phyloP scores from a whole-genome alignment of 2,329 filamentous ascomycete genomes.

The Bisporella sp. region DNA sequence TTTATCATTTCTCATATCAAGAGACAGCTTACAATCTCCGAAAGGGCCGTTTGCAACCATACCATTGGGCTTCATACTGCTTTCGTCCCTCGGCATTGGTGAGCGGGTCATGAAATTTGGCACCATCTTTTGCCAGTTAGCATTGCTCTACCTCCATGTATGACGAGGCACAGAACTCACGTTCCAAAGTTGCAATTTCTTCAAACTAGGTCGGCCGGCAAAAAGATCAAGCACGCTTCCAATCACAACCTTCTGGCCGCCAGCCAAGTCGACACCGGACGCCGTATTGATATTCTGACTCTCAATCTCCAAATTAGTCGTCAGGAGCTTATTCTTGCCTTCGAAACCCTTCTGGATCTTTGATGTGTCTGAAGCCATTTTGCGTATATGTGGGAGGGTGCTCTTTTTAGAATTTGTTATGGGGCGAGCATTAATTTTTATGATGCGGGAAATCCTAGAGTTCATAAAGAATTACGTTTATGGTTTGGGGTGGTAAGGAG shows the following conservation, averaged over 20 bases:
- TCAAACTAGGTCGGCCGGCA: constrained; percentile 49
- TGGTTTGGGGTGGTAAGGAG: too few species aligned
- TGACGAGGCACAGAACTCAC: not conserved
- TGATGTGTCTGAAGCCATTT: not conserved
- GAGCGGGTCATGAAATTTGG: constrained; percentile 50
- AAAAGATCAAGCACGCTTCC: constrained; percentile 57
- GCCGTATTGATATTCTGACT: constrained; percentile 47
- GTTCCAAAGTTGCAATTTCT: constrained; percentile 52
- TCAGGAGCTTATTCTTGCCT: not conserved
- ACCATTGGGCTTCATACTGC: constrained; percentile 43
- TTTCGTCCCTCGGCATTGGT: constrained; percentile 49
- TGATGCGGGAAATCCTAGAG: too few species aligned
- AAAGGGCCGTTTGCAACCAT: constrained; percentile 53
- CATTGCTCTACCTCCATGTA: not conserved
- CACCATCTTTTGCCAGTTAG: constrained; percentile 33
- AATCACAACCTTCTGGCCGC: constrained; percentile 46
- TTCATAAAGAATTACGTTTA: too few species aligned
- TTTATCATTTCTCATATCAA: not conserved
- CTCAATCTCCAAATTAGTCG: constrained; percentile 30
- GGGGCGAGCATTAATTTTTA: too few species aligned
- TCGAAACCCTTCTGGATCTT: not conserved
- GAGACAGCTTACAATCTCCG: constrained; percentile 36
- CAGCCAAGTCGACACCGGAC: constrained; percentile 41
- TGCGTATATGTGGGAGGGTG: too few species aligned
- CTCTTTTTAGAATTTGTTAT: too few species aligned